A percentile compares a stretch with the other conserved stretches of the same genome.
phyloP scores from a whole-genome alignment of 805 yeast genomes.

The Ogataea pini region DNA sequence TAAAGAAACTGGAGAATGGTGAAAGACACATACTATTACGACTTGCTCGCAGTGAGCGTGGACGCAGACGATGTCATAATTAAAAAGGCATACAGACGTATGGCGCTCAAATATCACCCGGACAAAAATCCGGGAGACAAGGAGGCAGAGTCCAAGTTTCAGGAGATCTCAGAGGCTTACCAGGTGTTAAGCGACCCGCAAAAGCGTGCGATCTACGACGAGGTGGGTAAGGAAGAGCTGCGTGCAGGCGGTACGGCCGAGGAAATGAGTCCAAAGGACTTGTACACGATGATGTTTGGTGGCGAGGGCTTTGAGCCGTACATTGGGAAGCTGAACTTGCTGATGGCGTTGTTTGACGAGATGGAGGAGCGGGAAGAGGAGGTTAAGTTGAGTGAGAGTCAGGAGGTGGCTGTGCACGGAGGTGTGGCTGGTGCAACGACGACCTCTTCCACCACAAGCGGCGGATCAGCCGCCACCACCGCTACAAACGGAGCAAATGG shows the following conservation, averaged over 20 bases:
- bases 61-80: conserved; percentile 66
- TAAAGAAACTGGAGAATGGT: conserved; percentile 49
- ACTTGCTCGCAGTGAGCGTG: conserved; percentile 56
- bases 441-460: neutral
- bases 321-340: conserved; percentile 83
- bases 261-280: conserved; percentile 74
- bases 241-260: conserved; percentile 52
- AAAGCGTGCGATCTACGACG: conserved; percentile 68
- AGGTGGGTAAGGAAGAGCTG: conserved; percentile 66
- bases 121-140: conserved; percentile 81
- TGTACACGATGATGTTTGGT: conserved; percentile 74
- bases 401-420: conserved; percentile 17
- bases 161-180: conserved; percentile 66
- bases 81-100: conserved; percentile 77
- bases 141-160: conserved; percentile 70
- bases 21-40: conserved; percentile 73
- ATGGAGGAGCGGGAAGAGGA: conserved; percentile 35
- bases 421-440: neutral
- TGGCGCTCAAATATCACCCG: conserved; percentile 76
- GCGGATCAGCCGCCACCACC: neutral
- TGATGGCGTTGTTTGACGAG: conserved; percentile 64
- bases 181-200: conserved; percentile 71
- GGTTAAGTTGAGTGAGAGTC: conserved; percentile 20
- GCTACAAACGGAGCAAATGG: neutral
- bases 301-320: conserved; percentile 86